A percentile compares a stretch with the other conserved stretches of the same genome.
Conservation (phyloP, 148 eudicot species). For the Cornus florida region DNA sequence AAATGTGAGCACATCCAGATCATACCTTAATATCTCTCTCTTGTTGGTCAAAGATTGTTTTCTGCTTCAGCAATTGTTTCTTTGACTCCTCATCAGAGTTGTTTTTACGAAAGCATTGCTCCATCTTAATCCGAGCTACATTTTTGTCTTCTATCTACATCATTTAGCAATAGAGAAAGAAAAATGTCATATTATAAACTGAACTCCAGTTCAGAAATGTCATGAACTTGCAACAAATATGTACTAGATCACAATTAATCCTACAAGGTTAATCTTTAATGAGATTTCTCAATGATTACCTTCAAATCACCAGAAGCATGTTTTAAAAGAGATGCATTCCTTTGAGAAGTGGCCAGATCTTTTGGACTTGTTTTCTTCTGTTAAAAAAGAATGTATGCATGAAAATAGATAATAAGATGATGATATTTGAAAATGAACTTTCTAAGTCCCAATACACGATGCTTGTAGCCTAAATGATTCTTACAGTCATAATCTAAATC, state of each 20-base stretch:
- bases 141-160: constrained; percentile 46
- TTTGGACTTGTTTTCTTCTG: constrained; percentile 48
- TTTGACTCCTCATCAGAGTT: constrained; percentile 48
- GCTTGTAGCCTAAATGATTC: neutral
- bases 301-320: constrained; percentile 39
- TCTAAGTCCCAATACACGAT: neutral
- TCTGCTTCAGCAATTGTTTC: constrained; percentile 51
- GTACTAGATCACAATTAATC: neutral
- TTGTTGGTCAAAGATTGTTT: constrained; percentile 65
- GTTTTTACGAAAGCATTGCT: constrained; percentile 28
- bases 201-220: constrained; percentile 7
- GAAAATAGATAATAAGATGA: neutral
- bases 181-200: constrained; percentile 1
- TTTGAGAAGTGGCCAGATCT: constrained; percentile 37
- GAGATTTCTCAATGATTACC: constrained; percentile 29
- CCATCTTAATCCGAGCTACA: constrained; percentile 32
- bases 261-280: neutral
- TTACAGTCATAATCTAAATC: constrained; percentile 2
- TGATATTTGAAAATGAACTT: neutral
- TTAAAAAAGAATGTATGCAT: constrained; percentile 14
- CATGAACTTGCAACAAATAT: neutral
- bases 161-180: constrained; percentile 9
- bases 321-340: constrained; percentile 40
- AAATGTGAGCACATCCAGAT: neutral
- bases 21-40: constrained; percentile 73